Base-by-base conservation (phyloP, 805 yeast genomes). In the Jamesozyma lodderae region DNA sequence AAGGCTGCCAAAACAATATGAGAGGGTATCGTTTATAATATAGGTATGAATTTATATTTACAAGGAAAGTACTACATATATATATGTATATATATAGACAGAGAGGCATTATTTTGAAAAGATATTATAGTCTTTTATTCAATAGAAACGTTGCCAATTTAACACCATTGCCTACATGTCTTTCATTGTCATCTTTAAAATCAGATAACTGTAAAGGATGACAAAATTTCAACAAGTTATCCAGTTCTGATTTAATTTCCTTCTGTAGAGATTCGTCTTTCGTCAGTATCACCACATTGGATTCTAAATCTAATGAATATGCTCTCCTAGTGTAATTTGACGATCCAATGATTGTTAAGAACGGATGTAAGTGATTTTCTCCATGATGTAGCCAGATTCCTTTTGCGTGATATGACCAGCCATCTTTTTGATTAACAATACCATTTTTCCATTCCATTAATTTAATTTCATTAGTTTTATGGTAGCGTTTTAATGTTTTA, bases 331-430 rank as follows among this genome's bases (percentile, higher is more conserved):
- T 92, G 59, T 87, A 92, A 58, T 92, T 92, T 0, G 96, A 86
- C 1, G 95, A 84, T 0, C 98, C 98, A 35, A 92, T 70, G 6
- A 88, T 75, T 0, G 96, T 84, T 10, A 85, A 62, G 15, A 80
- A 69, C 1, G 96, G 96, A 33, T 76, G 81, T 14, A 41, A 26
- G 11, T 19, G 27, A 5, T 27, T 36, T 8, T 6, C 6, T 2
- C 62, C 68, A 0, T 86, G 10, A 7, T 74, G 67, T 0, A 84
- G 62, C 97, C 97, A 92, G 4, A 90, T 64, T 1, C 98, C 98
- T 56, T 92, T 92, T 11, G 98, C 97, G 55, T 92, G 98, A 59
- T 92, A 92, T 0, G 96, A 84, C 97, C 98, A 90, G 1, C 98
- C 98, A 21, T 68, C 72, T 0, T 78, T 72, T 6, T 81, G 73